Percentiles rank a stretch among this genome's conserved stretches.
Conservation (phyloP, 2,329 filamentous ascomycete genomes). For the Sporothrix globosa region DNA sequence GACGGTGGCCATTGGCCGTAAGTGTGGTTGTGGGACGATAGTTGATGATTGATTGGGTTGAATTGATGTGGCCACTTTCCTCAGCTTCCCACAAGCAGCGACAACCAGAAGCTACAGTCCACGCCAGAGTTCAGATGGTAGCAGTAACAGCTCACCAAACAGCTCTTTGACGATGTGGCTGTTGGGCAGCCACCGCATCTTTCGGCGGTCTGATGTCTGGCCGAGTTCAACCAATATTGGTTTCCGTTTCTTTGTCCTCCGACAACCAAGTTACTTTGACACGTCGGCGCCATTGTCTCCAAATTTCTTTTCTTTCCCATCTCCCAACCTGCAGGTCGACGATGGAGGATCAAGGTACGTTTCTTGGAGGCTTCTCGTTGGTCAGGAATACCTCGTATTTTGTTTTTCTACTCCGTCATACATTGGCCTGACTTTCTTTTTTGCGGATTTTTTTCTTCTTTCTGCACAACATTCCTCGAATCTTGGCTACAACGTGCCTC, state of each 20-base stretch:
- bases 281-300: neutral
- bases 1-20: neutral
- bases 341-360: neutral
- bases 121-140: conserved; percentile 17
- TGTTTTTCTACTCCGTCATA: conserved; percentile 22
- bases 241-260: conserved; percentile 13
- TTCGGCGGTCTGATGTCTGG: neutral
- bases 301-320: neutral
- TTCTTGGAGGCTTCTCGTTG: neutral
- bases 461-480: conserved; percentile 12
- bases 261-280: neutral
- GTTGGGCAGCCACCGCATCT: neutral
- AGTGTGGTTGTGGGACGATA: neutral
- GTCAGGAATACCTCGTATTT: conserved; percentile 26
- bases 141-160: neutral
- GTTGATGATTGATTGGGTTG: neutral
- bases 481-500: neutral
- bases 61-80: neutral
- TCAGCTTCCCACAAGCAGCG: neutral
- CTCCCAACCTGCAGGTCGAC: conserved; percentile 12
- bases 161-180: neutral
- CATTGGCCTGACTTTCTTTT: conserved; percentile 4
- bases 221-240: neutral
- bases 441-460: neutral
- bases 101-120: neutral